A percentile compares a stretch with the other conserved stretches of the same genome.
These are phyloP conservation scores for Xylariaceae sp. DNA, from an alignment of 2,329 filamentous ascomycete genomes.

Conservation along the genomic window DNA sequence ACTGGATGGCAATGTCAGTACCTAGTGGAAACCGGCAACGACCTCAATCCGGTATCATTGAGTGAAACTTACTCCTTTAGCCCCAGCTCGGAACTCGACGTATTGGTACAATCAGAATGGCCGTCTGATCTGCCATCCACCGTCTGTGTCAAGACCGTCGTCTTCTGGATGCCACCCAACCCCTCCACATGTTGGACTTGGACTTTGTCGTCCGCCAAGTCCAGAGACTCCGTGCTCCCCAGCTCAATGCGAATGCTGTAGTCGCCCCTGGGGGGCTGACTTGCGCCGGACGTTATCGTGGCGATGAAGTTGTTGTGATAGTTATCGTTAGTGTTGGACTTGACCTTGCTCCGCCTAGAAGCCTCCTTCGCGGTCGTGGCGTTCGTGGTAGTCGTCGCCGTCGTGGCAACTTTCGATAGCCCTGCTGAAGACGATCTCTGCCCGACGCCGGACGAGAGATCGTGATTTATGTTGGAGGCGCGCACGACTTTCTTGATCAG, in stretches of 20 bases:
- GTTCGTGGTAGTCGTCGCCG: background rate
- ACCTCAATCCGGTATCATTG: background rate
- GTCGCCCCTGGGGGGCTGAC: background rate
- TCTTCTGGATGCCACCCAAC: constrained; percentile 1
- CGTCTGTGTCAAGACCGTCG: constrained; percentile 1
- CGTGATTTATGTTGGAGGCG: background rate
- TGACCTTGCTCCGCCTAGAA: background rate
- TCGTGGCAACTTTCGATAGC: too few relatives aligned
- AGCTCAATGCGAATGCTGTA: background rate
- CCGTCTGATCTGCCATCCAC: background rate
- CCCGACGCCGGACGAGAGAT: background rate
- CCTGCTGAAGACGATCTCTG: background rate
- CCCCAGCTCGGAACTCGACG: background rate
- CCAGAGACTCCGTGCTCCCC: background rate
- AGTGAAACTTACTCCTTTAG: background rate
- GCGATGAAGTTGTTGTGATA: constrained; percentile 2
- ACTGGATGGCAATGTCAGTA: too few relatives aligned
- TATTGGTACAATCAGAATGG: background rate
- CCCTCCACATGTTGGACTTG: background rate
- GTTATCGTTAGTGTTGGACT: background rate
- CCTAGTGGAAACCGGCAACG: too few relatives aligned
- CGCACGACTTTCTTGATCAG: constrained; percentile 34
- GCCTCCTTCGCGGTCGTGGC: background rate
- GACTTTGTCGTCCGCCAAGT: background rate
- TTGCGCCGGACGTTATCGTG: background rate